Percentiles rank a stretch among this genome's conserved stretches.
Evolutionary conservation across 139 green algal species (phyloP).

Genomic region (Yamagishiella unicocca): DNA sequence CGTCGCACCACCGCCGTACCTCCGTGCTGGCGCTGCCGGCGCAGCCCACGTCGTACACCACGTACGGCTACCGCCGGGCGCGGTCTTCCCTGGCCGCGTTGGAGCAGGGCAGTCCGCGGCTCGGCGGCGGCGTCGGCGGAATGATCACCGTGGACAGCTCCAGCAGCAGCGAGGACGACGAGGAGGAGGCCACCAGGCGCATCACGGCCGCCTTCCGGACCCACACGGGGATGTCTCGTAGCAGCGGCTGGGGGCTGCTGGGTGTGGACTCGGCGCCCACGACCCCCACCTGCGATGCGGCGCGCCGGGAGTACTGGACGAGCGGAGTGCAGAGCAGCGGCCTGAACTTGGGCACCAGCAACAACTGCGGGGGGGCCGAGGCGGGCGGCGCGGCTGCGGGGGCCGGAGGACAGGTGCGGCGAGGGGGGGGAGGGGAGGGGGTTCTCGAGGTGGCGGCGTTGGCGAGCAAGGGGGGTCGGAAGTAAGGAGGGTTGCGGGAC

Average conservation of each 20-base stretch:
- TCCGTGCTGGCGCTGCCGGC: not conserved
- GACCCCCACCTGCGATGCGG: conserved; percentile 12
- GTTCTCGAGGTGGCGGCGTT: too few relatives aligned
- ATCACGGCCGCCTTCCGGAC: conserved; percentile 17
- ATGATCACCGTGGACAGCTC: not conserved
- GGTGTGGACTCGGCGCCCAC: conserved; percentile 19
- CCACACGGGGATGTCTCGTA: conserved; percentile 14
- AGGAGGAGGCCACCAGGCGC: conserved; percentile 10
- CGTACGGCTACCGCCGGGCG: conserved; percentile 46
- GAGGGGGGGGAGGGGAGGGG: too few relatives aligned
- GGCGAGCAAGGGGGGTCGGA: too few relatives aligned
- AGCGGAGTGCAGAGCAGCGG: too few relatives aligned
- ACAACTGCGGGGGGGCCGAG: too few relatives aligned
- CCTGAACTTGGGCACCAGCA: too few relatives aligned
- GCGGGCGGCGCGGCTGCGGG: too few relatives aligned
- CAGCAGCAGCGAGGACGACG: conserved; percentile 10
- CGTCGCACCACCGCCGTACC: not conserved
- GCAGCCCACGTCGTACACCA: conserved; percentile 16
- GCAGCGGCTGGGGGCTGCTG: conserved; percentile 33
- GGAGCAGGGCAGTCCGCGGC: not conserved
- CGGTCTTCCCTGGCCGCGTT: conserved; percentile 31
- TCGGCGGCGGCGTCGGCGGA: not conserved
- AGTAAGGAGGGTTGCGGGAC: too few relatives aligned
- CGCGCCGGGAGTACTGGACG: conserved; percentile 13
- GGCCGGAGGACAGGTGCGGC: too few relatives aligned